Percentiles rank a stretch among this genome's conserved stretches.
Conservation (phyloP, 345 rosid genomes). For the Lumnitzera racemosa region DNA sequence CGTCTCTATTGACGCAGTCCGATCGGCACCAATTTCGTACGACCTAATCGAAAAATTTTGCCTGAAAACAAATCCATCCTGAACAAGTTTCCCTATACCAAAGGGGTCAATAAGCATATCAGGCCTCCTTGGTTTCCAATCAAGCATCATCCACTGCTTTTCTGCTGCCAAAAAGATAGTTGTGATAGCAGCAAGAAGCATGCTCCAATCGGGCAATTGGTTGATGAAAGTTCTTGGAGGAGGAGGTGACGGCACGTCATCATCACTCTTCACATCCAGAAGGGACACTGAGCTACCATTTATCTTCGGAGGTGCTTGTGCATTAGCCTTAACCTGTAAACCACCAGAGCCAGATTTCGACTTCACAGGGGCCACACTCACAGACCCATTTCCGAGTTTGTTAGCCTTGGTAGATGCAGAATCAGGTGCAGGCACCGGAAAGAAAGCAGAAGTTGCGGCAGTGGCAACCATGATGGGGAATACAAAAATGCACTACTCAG, state of each 20-base stretch:
- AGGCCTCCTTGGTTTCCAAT: slow-evolving; percentile 87
- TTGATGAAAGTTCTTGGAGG: slow-evolving; percentile 90
- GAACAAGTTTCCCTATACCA: slow-evolving; percentile 81
- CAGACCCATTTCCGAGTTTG: slow-evolving; percentile 37
- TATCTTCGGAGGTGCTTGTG: slow-evolving; percentile 83
- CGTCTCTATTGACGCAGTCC: slow-evolving; percentile 93
- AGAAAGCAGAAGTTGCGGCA: slow-evolving; percentile 68
- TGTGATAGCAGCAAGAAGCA: slow-evolving; percentile 98
- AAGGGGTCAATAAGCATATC: slow-evolving; percentile 84
- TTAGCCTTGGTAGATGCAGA: slow-evolving; percentile 28
- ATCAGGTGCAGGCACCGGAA: slow-evolving; percentile 52
- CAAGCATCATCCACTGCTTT: slow-evolving; percentile 99
- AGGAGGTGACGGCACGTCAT: slow-evolving; percentile 35
- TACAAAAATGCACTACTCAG: not conserved
- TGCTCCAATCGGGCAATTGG: slow-evolving; percentile 98
- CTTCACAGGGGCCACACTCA: slow-evolving; percentile 40
- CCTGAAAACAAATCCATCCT: slow-evolving; percentile 77
- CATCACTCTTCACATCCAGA: slow-evolving; percentile 46
- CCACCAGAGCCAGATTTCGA: slow-evolving; percentile 39
- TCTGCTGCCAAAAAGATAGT: slow-evolving; percentile 96
- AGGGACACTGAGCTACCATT: slow-evolving; percentile 59
- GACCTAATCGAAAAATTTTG: slow-evolving; percentile 93
- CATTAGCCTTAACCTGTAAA: slow-evolving; percentile 78
- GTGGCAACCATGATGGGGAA: slow-evolving; percentile 57
- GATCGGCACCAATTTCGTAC: slow-evolving; percentile 98